phyloP scores from a whole-genome alignment of 2,329 filamentous ascomycete genomes.

The Arthrinium phaeospermum region DNA sequence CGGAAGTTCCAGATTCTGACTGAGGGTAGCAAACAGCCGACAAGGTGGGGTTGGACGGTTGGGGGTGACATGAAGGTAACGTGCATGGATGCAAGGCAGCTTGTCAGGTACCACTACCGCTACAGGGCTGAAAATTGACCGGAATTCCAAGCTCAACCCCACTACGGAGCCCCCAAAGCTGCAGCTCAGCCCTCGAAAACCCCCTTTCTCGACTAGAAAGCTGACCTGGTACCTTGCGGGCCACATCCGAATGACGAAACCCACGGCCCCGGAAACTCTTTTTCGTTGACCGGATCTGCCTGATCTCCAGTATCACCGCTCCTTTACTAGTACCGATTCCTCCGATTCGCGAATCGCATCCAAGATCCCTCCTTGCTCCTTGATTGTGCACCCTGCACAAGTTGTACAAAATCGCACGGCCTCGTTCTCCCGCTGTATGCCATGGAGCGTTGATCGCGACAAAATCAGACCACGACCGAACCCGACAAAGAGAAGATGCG shows the following conservation, averaged over 20 bases:
- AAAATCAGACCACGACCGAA: background rate
- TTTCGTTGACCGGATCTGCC: background rate
- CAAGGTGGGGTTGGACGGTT: background rate
- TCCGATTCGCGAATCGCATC: background rate
- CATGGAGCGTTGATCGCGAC: background rate
- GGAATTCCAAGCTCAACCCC: background rate
- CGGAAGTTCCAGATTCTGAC: background rate
- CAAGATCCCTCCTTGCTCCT: background rate
- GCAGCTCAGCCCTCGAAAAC: background rate
- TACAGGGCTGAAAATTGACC: background rate
- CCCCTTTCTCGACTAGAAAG: background rate
- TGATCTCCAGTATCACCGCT: background rate
- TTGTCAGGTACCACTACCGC: background rate
- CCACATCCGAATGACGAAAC: slow-evolving; percentile 13
- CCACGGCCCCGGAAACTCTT: background rate
- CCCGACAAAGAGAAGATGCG: slow-evolving; percentile 22
- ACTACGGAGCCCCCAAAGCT: slow-evolving; percentile 1
- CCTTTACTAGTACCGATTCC: background rate
- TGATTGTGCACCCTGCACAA: background rate
- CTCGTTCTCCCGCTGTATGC: background rate
- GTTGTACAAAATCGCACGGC: background rate
- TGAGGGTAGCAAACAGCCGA: background rate
- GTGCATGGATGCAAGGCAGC: background rate
- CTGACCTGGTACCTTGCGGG: background rate
- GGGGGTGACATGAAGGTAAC: background rate